Percentiles rank a stretch among this genome's conserved stretches.
These are phyloP conservation scores for Cladobotryum mycophilum DNA, from an alignment of 2,329 filamentous ascomycete genomes.

Conservation along the genomic window DNA sequence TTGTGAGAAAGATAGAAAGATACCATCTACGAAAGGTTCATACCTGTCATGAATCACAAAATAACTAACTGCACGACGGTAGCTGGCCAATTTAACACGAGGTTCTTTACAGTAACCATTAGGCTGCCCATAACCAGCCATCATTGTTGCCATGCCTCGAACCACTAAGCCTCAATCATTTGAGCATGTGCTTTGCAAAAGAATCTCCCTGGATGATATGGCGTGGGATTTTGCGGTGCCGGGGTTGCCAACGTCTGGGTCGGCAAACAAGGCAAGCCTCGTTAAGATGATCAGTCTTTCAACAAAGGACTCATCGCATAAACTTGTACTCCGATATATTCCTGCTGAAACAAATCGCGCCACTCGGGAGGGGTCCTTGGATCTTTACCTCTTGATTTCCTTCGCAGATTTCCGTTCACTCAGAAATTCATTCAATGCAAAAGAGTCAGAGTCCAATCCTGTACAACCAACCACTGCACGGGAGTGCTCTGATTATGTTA, in stretches of 20 bases:
- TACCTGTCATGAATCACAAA: too few relatives aligned
- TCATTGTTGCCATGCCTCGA: not conserved
- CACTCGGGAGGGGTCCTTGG: slow-evolving; percentile 20
- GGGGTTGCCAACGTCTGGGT: slow-evolving; percentile 1
- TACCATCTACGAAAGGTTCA: too few relatives aligned
- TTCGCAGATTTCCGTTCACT: slow-evolving; percentile 27
- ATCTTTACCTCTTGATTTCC: slow-evolving; percentile 28
- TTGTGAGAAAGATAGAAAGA: not conserved
- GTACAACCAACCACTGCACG: slow-evolving; percentile 21
- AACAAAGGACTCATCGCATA: slow-evolving; percentile 13
- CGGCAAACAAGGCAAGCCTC: slow-evolving; percentile 3
- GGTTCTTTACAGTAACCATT: too few relatives aligned
- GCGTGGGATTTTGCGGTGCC: slow-evolving; percentile 6
- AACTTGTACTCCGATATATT: slow-evolving; percentile 22
- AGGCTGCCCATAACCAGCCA: too few relatives aligned
- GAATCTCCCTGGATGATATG: slow-evolving; percentile 4
- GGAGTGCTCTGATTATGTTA: slow-evolving; percentile 31
- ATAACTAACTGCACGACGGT: too few relatives aligned
- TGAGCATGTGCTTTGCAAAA: slow-evolving; percentile 1
- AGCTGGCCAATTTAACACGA: too few relatives aligned
- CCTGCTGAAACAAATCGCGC: slow-evolving; percentile 25
- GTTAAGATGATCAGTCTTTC: slow-evolving; percentile 9
- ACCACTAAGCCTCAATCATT: not conserved
- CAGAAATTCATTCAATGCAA: not conserved
- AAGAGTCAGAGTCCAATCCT: not conserved